Evolutionary conservation across 495 filamentous ascomycete genomes (phyloP).

Genomic region (Penicillium herquei): DNA sequence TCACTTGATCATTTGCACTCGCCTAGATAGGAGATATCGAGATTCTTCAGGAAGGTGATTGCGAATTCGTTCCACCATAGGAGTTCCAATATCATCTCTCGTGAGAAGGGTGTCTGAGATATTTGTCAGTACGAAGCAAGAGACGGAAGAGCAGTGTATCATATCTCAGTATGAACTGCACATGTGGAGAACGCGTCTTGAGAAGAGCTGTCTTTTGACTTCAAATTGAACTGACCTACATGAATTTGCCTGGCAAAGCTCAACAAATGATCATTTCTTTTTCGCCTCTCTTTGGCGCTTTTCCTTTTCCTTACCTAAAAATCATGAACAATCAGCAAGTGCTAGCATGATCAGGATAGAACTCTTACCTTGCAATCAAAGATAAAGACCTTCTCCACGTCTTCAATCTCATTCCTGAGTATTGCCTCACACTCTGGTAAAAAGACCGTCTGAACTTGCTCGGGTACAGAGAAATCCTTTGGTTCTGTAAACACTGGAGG

Average conservation of each 20-base stretch:
- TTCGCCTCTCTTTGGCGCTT: slow-evolving; percentile 14
- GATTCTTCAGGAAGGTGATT: slow-evolving; percentile 12
- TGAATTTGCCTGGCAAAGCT: slow-evolving; percentile 11
- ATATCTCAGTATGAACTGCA: too few relatives aligned
- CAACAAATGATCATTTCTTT: slow-evolving; percentile 10
- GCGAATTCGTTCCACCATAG: slow-evolving; percentile 11
- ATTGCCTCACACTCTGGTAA: slow-evolving; percentile 9
- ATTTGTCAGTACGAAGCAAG: background rate
- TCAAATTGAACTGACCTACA: slow-evolving; percentile 14
- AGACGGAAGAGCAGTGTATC: too few relatives aligned
- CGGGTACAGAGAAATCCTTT: background rate
- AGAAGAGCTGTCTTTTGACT: too few relatives aligned
- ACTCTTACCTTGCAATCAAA: slow-evolving; percentile 30
- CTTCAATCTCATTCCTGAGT: slow-evolving; percentile 3
- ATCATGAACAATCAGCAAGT: background rate
- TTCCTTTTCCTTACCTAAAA: slow-evolving; percentile 11
- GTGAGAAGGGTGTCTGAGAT: slow-evolving; percentile 12
- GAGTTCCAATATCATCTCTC: slow-evolving; percentile 6
- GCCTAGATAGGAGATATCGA: slow-evolving; percentile 2
- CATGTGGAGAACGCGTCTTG: too few relatives aligned
- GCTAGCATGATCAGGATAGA: background rate
- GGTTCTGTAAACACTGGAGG: background rate
- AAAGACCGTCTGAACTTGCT: background rate
- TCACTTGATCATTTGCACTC: slow-evolving; percentile 20
- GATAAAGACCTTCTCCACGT: slow-evolving; percentile 7